Evolutionary conservation across 2,329 filamentous ascomycete species (phyloP).

Genomic region (Alternaria atra): DNA sequence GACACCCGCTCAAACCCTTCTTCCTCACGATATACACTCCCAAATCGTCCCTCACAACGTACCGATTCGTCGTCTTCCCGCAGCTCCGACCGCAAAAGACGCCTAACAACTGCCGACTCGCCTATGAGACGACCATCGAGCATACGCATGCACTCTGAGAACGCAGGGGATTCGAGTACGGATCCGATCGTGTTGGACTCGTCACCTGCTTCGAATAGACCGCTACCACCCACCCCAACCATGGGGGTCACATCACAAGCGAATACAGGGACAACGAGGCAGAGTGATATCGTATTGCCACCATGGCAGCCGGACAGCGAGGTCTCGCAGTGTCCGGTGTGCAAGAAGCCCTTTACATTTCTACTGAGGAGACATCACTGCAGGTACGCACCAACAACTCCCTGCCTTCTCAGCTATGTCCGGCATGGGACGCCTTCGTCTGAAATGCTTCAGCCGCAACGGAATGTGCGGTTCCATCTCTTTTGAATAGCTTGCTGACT

Average conservation of each 20-base stretch:
- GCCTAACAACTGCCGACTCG: constrained; percentile 45
- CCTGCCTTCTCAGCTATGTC: not conserved
- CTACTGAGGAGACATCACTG: constrained; percentile 94
- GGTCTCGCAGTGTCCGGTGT: constrained; percentile 85
- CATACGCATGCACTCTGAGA: constrained; percentile 32
- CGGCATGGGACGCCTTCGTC: not conserved
- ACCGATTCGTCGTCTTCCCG: constrained; percentile 31
- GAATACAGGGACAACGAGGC: constrained; percentile 23
- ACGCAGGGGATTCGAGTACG: constrained; percentile 22
- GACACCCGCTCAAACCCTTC: constrained; percentile 18
- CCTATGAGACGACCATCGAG: constrained; percentile 43
- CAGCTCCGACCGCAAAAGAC: constrained; percentile 47
- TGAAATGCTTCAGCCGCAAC: not conserved
- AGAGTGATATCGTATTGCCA: constrained; percentile 67
- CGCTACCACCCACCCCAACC: constrained; percentile 23
- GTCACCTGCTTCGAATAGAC: constrained; percentile 23
- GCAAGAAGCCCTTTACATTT: constrained; percentile 79
- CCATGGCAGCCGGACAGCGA: constrained; percentile 90
- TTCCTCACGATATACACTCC: constrained; percentile 28
- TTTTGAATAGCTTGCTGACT: constrained; percentile 1
- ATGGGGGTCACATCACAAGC: constrained; percentile 16
- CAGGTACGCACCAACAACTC: constrained; percentile 62
- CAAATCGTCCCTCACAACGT: constrained; percentile 27
- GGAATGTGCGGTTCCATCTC: too few relatives aligned
- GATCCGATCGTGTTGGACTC: constrained; percentile 37